Conservation (phyloP, 2,329 filamentous ascomycete genomes). For the Trichoderma sp. region DNA sequence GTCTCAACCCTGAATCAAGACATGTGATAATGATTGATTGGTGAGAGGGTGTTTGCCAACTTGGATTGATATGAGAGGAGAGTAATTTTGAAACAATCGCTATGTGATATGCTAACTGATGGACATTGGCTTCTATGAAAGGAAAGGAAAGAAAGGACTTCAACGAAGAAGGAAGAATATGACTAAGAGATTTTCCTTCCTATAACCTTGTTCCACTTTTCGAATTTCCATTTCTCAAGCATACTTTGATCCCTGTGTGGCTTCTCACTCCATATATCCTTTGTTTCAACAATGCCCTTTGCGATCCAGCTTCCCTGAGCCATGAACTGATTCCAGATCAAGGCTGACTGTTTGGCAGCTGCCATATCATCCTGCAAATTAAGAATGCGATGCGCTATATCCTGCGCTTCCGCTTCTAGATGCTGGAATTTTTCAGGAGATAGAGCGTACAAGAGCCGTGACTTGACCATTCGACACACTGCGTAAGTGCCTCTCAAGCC, state of each 20-base stretch:
- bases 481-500: slow-evolving; percentile 10
- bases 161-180: background rate
- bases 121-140: background rate
- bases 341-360: background rate
- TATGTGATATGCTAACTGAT: background rate
- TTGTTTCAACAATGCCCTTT: slow-evolving; percentile 9
- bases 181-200: slow-evolving; percentile 8
- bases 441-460: slow-evolving; percentile 4
- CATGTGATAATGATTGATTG: background rate
- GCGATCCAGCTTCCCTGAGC: slow-evolving; percentile 19
- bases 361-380: slow-evolving; percentile 5
- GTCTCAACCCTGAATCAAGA: background rate
- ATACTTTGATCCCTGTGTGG: background rate
- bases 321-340: slow-evolving; percentile 14
- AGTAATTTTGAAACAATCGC: background rate
- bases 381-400: background rate
- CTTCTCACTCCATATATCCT: background rate
- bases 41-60: background rate
- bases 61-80: background rate
- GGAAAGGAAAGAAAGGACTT: background rate
- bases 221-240: slow-evolving; percentile 8
- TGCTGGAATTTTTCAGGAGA: background rate
- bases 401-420: background rate
- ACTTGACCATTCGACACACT: slow-evolving; percentile 21
- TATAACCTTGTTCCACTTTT: slow-evolving; percentile 9